Evolutionary conservation across 2,329 filamentous ascomycete species (phyloP).

Genomic region (Neodidymelliopsis sp.): DNA sequence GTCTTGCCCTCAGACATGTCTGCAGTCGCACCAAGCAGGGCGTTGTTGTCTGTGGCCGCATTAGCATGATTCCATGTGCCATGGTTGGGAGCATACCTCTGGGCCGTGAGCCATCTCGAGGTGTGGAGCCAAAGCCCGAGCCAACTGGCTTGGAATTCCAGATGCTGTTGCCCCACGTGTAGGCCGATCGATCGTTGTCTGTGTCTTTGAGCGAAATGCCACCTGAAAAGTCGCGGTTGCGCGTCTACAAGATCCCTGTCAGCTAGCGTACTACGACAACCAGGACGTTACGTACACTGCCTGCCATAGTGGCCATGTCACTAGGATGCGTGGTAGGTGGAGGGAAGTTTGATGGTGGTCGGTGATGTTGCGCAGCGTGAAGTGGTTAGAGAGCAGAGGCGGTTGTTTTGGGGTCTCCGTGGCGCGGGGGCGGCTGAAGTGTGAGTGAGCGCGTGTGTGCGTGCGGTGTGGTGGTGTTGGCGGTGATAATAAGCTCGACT

Average conservation of each 20-base stretch:
- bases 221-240: conserved; percentile 40
- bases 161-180: conserved; percentile 47
- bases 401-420: background rate
- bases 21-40: conserved; percentile 29
- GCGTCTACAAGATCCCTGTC: conserved; percentile 25
- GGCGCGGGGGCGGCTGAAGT: conserved; percentile 6
- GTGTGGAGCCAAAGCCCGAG: conserved; percentile 37
- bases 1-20: conserved; percentile 63
- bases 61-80: conserved; percentile 28
- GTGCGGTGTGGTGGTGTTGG: conserved; percentile 1
- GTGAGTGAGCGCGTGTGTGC: conserved; percentile 14
- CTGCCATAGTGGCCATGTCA: conserved; percentile 42
- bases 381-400: conserved; percentile 1
- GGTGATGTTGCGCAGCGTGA: background rate
- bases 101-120: conserved; percentile 42
- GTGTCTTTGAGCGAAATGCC: conserved; percentile 40
- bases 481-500: conserved; percentile 34
- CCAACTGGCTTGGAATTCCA: conserved; percentile 43
- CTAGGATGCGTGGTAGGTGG: conserved; percentile 24
- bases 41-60: conserved; percentile 37
- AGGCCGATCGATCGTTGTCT: conserved; percentile 39
- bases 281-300: conserved; percentile 36
- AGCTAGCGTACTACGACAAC: conserved; percentile 4
- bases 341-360: conserved; percentile 28
- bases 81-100: conserved; percentile 39